These are phyloP conservation scores for Euphorbia corollata DNA, from an alignment of 441 rosid species.

Conservation along the genomic window DNA sequence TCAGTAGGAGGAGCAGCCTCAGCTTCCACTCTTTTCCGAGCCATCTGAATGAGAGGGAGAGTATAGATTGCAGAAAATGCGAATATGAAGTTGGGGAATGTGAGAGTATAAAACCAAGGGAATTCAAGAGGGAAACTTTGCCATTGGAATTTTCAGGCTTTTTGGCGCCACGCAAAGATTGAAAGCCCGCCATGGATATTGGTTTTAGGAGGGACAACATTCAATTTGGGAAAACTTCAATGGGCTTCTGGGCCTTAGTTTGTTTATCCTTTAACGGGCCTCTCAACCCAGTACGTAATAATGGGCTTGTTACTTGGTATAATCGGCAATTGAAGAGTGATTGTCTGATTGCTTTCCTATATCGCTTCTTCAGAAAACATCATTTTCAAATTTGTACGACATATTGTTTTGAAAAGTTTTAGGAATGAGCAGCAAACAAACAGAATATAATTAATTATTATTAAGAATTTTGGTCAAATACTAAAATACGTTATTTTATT, in stretches of 20 bases:
- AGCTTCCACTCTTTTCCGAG: conserved; percentile 76
- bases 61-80: not conserved
- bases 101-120: not conserved
- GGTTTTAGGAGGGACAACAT: not conserved
- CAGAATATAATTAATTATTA: too few relatives aligned
- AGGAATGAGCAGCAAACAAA: too few relatives aligned
- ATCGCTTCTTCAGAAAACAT: too few relatives aligned
- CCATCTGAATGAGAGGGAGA: conserved; percentile 10
- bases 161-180: conserved; percentile 1
- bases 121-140: not conserved
- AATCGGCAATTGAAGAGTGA: too few relatives aligned
- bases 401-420: too few relatives aligned
- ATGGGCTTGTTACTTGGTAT: not conserved
- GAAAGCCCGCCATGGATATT: conserved; percentile 5
- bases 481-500: too few relatives aligned
- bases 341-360: too few relatives aligned
- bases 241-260: not conserved
- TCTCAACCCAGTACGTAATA: not conserved
- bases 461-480: too few relatives aligned
- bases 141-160: not conserved
- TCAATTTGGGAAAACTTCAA: too few relatives aligned
- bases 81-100: not conserved
- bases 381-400: too few relatives aligned
- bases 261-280: not conserved
- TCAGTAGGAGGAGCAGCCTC: conserved; percentile 15